Conservation (phyloP, 768 basidiomycete genomes). For the Lactarius akahatsu region DNA sequence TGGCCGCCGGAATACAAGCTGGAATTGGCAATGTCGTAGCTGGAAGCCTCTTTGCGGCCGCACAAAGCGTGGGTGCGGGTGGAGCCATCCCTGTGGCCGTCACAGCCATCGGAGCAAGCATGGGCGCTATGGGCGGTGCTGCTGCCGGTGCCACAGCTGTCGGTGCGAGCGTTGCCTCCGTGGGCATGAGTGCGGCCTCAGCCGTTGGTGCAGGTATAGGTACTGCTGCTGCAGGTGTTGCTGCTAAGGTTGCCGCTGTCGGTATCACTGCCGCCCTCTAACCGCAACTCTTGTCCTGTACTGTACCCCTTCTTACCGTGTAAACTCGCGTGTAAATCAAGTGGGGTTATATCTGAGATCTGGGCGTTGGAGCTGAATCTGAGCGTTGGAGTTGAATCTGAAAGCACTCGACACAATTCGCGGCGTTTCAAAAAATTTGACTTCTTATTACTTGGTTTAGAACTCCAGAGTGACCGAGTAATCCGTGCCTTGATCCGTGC, state of each 20-base stretch:
- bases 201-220: background rate
- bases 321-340: too few species aligned
- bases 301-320: background rate
- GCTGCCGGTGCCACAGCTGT: background rate
- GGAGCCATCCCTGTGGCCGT: background rate
- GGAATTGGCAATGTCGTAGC: constrained; percentile 2
- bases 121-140: background rate
- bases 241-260: background rate
- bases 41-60: background rate
- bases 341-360: too few species aligned
- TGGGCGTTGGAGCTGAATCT: background rate
- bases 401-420: background rate
- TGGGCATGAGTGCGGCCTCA: too few species aligned
- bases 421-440: background rate
- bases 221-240: background rate
- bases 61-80: constrained; percentile 12
- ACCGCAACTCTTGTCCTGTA: background rate
- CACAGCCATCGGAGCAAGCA: background rate
- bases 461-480: too few species aligned
- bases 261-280: too few species aligned
- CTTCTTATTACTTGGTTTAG: too few species aligned
- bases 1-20: constrained; percentile 3
- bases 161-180: too few species aligned
- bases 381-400: background rate
- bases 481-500: too few species aligned